Conservation (phyloP, 768 basidiomycete species). For the Leucocoprinus leucothites region DNA sequence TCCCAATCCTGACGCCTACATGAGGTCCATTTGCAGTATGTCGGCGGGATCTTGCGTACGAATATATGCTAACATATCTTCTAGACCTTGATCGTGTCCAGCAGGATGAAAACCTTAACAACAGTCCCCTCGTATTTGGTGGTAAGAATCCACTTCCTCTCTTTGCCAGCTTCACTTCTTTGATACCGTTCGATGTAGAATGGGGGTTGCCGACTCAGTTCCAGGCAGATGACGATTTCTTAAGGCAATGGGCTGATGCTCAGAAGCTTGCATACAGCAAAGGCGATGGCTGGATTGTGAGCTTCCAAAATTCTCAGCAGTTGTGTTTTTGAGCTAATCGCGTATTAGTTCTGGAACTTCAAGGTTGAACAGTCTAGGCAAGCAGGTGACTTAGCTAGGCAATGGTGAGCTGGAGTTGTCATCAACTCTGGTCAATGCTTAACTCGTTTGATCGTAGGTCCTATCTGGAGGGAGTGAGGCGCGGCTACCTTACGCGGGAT, state of each 20-base stretch:
- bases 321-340: neutral
- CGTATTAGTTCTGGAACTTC: slow-evolving; percentile 63
- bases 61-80: neutral
- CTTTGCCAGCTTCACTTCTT: neutral
- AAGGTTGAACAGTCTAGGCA: slow-evolving; percentile 56
- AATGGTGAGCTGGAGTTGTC: slow-evolving; percentile 49
- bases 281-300: slow-evolving; percentile 64
- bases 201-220: slow-evolving; percentile 63
- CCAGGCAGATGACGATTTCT: slow-evolving; percentile 55
- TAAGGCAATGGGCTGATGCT: slow-evolving; percentile 70
- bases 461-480: slow-evolving; percentile 56
- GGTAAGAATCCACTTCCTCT: slow-evolving; percentile 20
- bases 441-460: slow-evolving; percentile 44
- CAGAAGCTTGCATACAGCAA: slow-evolving; percentile 65
- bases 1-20: slow-evolving; percentile 59
- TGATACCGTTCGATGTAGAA: slow-evolving; percentile 22
- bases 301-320: slow-evolving; percentile 20
- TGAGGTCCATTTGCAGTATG: slow-evolving; percentile 69
- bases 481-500: slow-evolving; percentile 62
- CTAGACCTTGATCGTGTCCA: slow-evolving; percentile 60
- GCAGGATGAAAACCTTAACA: slow-evolving; percentile 29
- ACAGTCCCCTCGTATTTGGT: slow-evolving; percentile 40
- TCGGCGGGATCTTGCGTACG: slow-evolving; percentile 6
- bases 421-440: neutral
- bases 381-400: slow-evolving; percentile 51